These are phyloP conservation scores for Fusarium incarnatum DNA, from an alignment of 2,329 filamentous ascomycete genomes.

Conservation along the genomic window DNA sequence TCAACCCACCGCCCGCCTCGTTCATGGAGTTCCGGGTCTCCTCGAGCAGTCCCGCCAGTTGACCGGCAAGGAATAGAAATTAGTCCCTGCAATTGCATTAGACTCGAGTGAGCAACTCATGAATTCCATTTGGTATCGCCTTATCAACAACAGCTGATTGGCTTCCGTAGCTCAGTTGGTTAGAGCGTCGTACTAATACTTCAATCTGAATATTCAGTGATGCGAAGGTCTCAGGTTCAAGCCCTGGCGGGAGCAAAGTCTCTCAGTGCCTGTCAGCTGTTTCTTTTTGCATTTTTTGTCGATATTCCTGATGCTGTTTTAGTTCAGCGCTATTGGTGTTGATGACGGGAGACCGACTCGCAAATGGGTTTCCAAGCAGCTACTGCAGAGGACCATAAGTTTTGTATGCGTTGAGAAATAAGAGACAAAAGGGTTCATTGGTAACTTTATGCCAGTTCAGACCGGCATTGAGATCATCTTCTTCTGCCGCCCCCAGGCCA, in stretches of 20 bases:
- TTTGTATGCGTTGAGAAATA: not conserved
- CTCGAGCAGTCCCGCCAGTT: not conserved
- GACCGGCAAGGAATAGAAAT: not conserved
- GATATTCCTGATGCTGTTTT: not conserved
- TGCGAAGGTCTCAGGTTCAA: conserved; percentile 48
- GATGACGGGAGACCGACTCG: not conserved
- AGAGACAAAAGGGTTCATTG: not conserved
- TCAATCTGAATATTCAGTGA: conserved; percentile 36
- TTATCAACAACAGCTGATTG: conserved; percentile 28
- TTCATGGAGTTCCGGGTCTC: conserved; percentile 18
- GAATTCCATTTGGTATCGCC: fast-evolving
- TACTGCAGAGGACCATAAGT: not conserved
- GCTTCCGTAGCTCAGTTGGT: conserved; percentile 49
- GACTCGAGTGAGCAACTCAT: not conserved
- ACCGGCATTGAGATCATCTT: not conserved
- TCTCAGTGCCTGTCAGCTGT: conserved; percentile 31
- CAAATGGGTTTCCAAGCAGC: not conserved
- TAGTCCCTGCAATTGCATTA: not conserved
- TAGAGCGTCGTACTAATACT: conserved; percentile 49
- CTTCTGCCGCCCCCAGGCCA: not conserved
- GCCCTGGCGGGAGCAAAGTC: conserved; percentile 45
- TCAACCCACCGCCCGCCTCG: conserved; percentile 23
- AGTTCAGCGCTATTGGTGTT: not conserved
- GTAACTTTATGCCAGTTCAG: not conserved
- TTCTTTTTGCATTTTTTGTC: conserved; percentile 14